Base-by-base conservation (phyloP, 1,284 basidiomycete species). In the Moesziomyces sp. region DNA sequence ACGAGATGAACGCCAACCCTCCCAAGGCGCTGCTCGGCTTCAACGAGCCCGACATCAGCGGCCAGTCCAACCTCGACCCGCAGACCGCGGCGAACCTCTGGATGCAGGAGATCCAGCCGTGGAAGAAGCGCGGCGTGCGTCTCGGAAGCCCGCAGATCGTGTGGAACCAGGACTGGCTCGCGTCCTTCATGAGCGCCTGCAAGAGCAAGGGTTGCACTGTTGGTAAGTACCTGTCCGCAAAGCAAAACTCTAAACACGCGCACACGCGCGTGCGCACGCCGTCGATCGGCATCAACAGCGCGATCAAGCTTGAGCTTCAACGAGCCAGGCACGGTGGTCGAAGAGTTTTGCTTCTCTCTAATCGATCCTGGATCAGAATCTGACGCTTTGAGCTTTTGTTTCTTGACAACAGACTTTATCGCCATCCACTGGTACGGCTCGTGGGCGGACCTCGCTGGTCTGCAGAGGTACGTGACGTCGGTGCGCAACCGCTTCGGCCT, bases 371-470 rank as follows among this genome's bases (percentile, higher is more conserved):
- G 13, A 33, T 11, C 6, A 18, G 16, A 40, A 6, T 2, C 42
- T 64, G 72, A 60, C 48, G 19, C 9, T 50, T 45, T 10, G 18
- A 14, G 5, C n/a, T 40, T 19, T 55, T 57, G 3, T 75, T 59
- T 52, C 5, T n/a, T 76, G 52, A 28, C 46, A 21, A 30, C 72
- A 55, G 77, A 82, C 61, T 80, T 82, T 47, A 75, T 79, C 30
- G 82, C 82, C 26, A 68, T 82, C 50, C 82, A 83, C 73, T 83
- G 80, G 78, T 83, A 83, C 64, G 81, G 81, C 18, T 49, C 64
- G 9, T 70, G 60, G 58, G 28, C 58, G 30, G 78, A 82, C 58
- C 40, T 79, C 2, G 56, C 46, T 18, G 49, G 61, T 1, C 61
- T 82, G 45, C 75, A 78, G 45, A 50, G 51, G 7, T 83, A 74